These are phyloP conservation scores for Glycyrrhiza uralensis DNA, from an alignment of 306 rosid genomes.

Conservation along the genomic window DNA sequence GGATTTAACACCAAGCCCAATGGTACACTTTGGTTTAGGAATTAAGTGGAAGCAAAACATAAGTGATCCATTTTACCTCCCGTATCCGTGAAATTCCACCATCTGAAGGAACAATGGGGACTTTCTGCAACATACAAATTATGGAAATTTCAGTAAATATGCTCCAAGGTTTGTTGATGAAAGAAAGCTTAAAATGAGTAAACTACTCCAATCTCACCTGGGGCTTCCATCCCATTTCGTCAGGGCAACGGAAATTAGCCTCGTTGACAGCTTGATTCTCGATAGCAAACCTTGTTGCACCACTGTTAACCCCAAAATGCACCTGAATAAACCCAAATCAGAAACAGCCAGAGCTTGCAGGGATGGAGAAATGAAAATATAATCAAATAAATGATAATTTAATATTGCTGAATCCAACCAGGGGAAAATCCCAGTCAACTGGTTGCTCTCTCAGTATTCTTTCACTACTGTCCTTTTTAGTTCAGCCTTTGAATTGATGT, in stretches of 20 bases:
- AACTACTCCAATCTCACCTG: slow-evolving; percentile 59
- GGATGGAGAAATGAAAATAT: not conserved
- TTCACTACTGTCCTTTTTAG: not conserved
- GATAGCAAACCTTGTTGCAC: slow-evolving; percentile 84
- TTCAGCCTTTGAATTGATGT: not conserved
- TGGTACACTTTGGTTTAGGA: not conserved
- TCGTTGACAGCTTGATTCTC: slow-evolving; percentile 97
- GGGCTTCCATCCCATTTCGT: slow-evolving; percentile 98
- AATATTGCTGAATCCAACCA: slow-evolving; percentile 1
- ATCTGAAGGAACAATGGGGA: slow-evolving; percentile 73
- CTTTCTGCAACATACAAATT: slow-evolving; percentile 64
- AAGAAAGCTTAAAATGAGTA: not conserved
- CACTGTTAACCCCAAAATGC: slow-evolving; percentile 96
- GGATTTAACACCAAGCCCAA: not conserved
- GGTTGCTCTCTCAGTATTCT: slow-evolving; percentile 3
- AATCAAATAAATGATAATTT: not conserved
- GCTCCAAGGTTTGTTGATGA: slow-evolving; percentile 6
- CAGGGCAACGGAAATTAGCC: slow-evolving; percentile 95
- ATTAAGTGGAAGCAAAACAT: not conserved
- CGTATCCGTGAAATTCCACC: slow-evolving; percentile 58
- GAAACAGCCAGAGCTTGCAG: not conserved
- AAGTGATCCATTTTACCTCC: slow-evolving; percentile 49
- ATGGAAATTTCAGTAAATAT: slow-evolving; percentile 15
- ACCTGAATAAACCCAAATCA: slow-evolving; percentile 46
- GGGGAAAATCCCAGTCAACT: not conserved